Conservation (phyloP, 73 alveolate genomes). For the Paramecium sexaurelia region DNA sequence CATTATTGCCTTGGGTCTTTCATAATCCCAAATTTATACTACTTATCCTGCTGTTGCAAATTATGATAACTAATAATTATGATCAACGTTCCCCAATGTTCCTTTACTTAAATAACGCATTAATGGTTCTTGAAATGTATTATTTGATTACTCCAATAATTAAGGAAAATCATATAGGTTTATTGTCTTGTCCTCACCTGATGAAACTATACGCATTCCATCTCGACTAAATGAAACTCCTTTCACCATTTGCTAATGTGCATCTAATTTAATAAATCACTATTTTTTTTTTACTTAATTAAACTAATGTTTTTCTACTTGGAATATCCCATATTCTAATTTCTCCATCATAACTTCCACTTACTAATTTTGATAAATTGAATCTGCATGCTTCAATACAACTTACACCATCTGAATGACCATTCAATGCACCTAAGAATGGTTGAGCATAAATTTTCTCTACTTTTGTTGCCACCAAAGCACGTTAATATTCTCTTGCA, state of each 20-base stretch:
- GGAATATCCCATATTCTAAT: slow-evolving; percentile 68
- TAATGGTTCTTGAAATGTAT: slow-evolving; percentile 61
- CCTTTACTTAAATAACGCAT: slow-evolving; percentile 55
- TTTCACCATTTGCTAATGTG: slow-evolving; percentile 61
- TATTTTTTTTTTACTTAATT: background rate
- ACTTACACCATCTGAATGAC: slow-evolving; percentile 64
- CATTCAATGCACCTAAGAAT: slow-evolving; percentile 64
- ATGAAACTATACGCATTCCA: slow-evolving; percentile 65
- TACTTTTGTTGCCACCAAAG: slow-evolving; percentile 63
- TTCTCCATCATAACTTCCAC: slow-evolving; percentile 71
- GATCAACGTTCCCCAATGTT: slow-evolving; percentile 58
- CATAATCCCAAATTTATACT: slow-evolving; percentile 96
- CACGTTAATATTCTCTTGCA: slow-evolving; percentile 70
- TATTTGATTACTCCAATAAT: slow-evolving; percentile 8
- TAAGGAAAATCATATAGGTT: slow-evolving; percentile 62
- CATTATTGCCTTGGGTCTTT: slow-evolving; percentile 93
- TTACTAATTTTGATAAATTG: slow-evolving; percentile 56
- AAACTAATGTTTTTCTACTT: slow-evolving; percentile 44
- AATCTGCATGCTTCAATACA: slow-evolving; percentile 55
- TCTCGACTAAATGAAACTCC: slow-evolving; percentile 65
- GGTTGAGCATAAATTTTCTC: slow-evolving; percentile 69
- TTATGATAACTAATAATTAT: background rate
- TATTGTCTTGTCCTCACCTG: slow-evolving; percentile 64
- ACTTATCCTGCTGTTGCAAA: slow-evolving; percentile 82
- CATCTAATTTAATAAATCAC: background rate